These are phyloP conservation scores for Aurifilum marmelostoma DNA, from an alignment of 2,329 filamentous ascomycete species.

Conservation along the genomic window DNA sequence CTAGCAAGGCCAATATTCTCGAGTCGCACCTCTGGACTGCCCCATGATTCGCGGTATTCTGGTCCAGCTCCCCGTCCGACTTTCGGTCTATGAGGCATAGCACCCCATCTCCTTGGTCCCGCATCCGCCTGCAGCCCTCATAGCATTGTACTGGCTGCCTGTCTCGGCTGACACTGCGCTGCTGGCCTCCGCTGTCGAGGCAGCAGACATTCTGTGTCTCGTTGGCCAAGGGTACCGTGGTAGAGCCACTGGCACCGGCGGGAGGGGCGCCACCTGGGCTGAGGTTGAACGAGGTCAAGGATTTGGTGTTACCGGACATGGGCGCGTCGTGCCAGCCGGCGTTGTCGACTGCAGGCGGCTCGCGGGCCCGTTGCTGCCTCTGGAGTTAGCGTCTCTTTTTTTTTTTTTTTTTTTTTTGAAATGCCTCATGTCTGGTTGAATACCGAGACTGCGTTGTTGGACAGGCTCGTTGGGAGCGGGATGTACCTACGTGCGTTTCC, in stretches of 20 bases:
- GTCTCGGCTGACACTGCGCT: neutral
- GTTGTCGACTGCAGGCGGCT: neutral
- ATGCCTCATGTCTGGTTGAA: neutral
- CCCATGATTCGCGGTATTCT: slow-evolving; percentile 15
- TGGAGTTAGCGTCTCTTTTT: neutral
- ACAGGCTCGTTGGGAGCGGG: neutral
- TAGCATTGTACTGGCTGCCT: neutral
- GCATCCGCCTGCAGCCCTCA: neutral
- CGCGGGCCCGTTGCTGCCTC: slow-evolving; percentile 16
- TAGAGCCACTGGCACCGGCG: neutral
- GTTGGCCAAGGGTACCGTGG: neutral
- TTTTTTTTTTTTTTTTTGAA: too few species aligned
- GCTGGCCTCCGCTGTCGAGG: neutral
- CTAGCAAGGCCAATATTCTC: slow-evolving; percentile 17
- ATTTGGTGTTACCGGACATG: neutral
- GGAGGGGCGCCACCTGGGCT: slow-evolving; percentile 17
- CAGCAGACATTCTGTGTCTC: slow-evolving; percentile 19
- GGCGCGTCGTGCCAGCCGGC: slow-evolving; percentile 22
- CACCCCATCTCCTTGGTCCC: neutral
- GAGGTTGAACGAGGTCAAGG: neutral
- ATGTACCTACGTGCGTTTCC: slow-evolving; percentile 7
- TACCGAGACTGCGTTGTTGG: neutral
- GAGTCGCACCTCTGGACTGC: slow-evolving; percentile 8
- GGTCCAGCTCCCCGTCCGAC: slow-evolving; percentile 12
- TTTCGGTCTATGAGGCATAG: slow-evolving; percentile 7